phyloP scores from a whole-genome alignment of 2,329 filamentous ascomycete genomes.

The Dothiorella sarmentorum region DNA sequence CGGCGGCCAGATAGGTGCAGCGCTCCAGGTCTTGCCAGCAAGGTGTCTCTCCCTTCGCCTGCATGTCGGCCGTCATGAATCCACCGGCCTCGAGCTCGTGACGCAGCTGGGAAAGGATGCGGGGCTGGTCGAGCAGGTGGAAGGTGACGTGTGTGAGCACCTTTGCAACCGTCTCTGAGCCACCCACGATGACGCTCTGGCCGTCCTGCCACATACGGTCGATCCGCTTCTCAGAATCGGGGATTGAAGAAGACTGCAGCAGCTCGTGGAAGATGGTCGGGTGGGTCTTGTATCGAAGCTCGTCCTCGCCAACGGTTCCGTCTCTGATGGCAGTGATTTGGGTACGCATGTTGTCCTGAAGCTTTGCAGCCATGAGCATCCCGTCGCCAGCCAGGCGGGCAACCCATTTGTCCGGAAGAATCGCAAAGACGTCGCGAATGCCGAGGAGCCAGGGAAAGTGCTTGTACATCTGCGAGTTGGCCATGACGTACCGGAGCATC shows the following conservation, averaged over 20 bases:
- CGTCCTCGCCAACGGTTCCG: background rate
- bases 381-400: background rate
- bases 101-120: slow-evolving; percentile 1
- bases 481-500: slow-evolving; percentile 2
- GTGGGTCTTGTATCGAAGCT: background rate
- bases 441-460: slow-evolving; percentile 6
- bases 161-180: slow-evolving; percentile 7
- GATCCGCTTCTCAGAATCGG: slow-evolving; percentile 6
- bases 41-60: background rate
- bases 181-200: slow-evolving; percentile 15
- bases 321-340: slow-evolving; percentile 8
- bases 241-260: background rate
- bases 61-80: slow-evolving; percentile 16
- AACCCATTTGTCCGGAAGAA: background rate
- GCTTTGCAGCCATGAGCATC: background rate
- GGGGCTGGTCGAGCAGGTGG: slow-evolving; percentile 18
- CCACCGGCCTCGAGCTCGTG: slow-evolving; percentile 24
- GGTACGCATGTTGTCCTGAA: slow-evolving; percentile 13
- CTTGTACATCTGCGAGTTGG: slow-evolving; percentile 4
- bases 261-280: background rate
- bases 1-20: background rate
- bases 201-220: slow-evolving; percentile 16
- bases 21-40: slow-evolving; percentile 17
- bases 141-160: slow-evolving; percentile 15
- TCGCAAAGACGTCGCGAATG: background rate